phyloP scores from a whole-genome alignment of 2,329 filamentous ascomycete genomes.

The Pseudovirgaria hyperparasitica region DNA sequence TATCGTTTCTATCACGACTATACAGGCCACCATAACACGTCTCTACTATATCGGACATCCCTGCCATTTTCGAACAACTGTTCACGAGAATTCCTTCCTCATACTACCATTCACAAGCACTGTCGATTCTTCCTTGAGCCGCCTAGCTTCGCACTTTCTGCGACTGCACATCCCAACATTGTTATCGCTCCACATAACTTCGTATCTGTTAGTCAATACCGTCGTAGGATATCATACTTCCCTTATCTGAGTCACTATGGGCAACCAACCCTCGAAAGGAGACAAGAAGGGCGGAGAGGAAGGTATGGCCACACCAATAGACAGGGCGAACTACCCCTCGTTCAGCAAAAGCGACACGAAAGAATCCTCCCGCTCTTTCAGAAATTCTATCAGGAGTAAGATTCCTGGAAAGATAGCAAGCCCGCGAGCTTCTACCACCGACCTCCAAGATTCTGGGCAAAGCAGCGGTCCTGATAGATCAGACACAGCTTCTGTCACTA shows the following conservation, averaged over 20 bases:
- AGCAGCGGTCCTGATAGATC: slow-evolving; percentile 50
- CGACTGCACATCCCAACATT: too few relatives aligned
- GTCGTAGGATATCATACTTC: too few relatives aligned
- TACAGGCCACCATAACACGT: slow-evolving; percentile 31
- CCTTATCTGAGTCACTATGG: slow-evolving; percentile 40
- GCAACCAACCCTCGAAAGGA: slow-evolving; percentile 60
- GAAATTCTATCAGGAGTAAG: slow-evolving; percentile 71
- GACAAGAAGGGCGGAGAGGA: slow-evolving; percentile 30
- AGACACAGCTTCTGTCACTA: slow-evolving; percentile 58
- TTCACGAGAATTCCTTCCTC: too few relatives aligned
- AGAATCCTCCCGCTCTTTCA: slow-evolving; percentile 78
- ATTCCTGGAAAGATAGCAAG: slow-evolving; percentile 73
- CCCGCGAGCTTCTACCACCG: slow-evolving; percentile 60
- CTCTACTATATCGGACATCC: too few relatives aligned
- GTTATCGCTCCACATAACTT: too few relatives aligned
- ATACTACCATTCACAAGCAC: slow-evolving; percentile 1
- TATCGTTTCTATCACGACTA: slow-evolving; percentile 31
- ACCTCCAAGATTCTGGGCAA: slow-evolving; percentile 35
- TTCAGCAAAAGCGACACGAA: slow-evolving; percentile 88
- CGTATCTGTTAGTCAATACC: too few relatives aligned
- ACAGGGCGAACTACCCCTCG: slow-evolving; percentile 65
- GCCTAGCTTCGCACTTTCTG: too few relatives aligned
- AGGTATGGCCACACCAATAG: slow-evolving; percentile 47
- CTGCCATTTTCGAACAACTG: too few relatives aligned
- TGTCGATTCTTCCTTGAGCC: too few relatives aligned